Conservation (phyloP, 192 early-diverging fungal species). For the Entophlyctis helioformis region DNA sequence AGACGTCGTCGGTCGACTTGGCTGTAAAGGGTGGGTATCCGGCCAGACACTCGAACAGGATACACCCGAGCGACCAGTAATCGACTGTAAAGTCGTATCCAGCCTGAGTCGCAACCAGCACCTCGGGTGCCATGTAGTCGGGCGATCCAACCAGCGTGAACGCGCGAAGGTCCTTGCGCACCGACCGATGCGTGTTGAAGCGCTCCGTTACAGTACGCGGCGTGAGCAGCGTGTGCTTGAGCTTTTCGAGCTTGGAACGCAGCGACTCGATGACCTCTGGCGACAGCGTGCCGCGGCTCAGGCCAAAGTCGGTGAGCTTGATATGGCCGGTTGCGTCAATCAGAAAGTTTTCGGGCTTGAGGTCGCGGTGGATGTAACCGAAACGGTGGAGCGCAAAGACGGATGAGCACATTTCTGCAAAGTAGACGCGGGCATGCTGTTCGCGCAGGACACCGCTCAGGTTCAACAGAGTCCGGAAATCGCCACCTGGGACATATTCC, state of each 20-base stretch:
- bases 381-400: constrained; percentile 72
- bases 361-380: constrained; percentile 72
- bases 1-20: constrained; percentile 55
- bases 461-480: constrained; percentile 66
- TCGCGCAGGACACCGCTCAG: constrained; percentile 61
- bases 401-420: constrained; percentile 74
- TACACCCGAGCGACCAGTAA: constrained; percentile 67
- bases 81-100: constrained; percentile 62
- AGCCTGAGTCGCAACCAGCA: constrained; percentile 31
- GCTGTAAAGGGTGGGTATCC: constrained; percentile 68
- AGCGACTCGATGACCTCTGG: constrained; percentile 16
- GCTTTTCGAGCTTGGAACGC: constrained; percentile 23
- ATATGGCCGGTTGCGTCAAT: constrained; percentile 45
- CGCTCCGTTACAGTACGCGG: constrained; percentile 16
- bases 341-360: constrained; percentile 48
- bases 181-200: constrained; percentile 25
- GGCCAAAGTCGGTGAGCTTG: constrained; percentile 80
- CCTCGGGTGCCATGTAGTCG: constrained; percentile 92
- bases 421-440: constrained; percentile 70
- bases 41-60: constrained; percentile 63
- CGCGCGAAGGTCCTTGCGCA: constrained; percentile 33
- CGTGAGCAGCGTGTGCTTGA: constrained; percentile 19
- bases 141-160: constrained; percentile 81
- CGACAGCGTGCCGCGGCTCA: constrained; percentile 33
- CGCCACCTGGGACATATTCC: constrained; percentile 58